phyloP scores from a whole-genome alignment of 163 green algal species.

The Volvox carteri region DNA sequence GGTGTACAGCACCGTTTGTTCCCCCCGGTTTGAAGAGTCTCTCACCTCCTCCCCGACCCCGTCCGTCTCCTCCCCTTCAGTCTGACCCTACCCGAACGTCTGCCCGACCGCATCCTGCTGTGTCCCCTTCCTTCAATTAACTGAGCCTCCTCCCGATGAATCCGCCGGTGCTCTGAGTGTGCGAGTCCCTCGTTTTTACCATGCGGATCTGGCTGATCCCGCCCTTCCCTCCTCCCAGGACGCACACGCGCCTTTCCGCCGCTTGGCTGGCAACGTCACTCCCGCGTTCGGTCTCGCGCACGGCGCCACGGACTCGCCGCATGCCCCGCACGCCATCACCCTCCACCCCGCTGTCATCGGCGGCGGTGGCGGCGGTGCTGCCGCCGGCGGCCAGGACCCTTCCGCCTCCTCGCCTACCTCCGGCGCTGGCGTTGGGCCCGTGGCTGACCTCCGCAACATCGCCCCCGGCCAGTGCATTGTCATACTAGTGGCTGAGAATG shows the following conservation, averaged over 20 bases:
- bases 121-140: no score
- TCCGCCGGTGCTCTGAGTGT: no score
- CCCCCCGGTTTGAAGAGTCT: no score
- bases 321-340: not conserved
- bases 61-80: no score
- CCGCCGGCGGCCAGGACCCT: not conserved
- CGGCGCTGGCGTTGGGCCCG: not conserved
- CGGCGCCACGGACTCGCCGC: not conserved
- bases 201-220: no score
- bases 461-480: slow-evolving; percentile 31
- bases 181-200: no score
- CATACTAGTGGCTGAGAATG: slow-evolving; percentile 50
- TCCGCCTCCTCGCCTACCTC: not conserved
- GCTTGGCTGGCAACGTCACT: slow-evolving; percentile 4
- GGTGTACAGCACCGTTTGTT: no score
- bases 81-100: no score
- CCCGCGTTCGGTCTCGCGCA: not conserved
- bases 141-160: no score
- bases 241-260: slow-evolving; percentile 18
- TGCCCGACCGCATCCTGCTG: no score
- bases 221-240: no score
- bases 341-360: not conserved
- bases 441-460: not conserved
- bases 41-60: no score
- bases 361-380: not conserved